Conservation (phyloP, 2,329 filamentous ascomycete genomes). For the Lasiodiplodia hormozganensis region DNA sequence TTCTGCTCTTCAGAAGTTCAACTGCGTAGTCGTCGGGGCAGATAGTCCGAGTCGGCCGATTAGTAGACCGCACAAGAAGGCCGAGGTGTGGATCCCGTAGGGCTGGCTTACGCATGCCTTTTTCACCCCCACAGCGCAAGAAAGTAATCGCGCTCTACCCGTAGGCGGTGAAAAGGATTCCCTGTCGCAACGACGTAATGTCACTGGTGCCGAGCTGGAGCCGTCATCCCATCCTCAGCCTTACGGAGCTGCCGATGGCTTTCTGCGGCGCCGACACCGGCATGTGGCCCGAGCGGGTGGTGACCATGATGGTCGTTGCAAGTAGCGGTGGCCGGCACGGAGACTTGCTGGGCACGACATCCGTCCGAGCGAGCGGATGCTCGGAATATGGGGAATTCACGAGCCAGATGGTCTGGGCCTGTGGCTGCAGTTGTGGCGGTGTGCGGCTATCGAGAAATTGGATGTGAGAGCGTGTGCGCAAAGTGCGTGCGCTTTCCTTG, state of each 20-base stretch:
- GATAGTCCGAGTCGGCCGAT: neutral
- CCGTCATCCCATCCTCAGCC: neutral
- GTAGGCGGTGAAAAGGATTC: neutral
- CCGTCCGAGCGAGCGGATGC: neutral
- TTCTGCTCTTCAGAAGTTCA: neutral
- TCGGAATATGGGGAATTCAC: conserved; percentile 3
- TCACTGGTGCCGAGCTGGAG: neutral
- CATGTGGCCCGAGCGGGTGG: neutral
- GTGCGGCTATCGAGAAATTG: neutral
- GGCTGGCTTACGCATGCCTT: neutral
- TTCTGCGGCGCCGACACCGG: neutral
- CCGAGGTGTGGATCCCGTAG: neutral
- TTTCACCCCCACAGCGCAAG: neutral
- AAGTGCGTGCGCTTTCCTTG: neutral
- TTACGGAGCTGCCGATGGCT: conserved; percentile 5
- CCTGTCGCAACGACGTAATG: conserved; percentile 1
- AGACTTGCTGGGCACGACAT: neutral
- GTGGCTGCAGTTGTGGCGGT: conserved; percentile 15
- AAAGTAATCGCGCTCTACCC: neutral
- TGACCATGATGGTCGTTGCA: neutral
- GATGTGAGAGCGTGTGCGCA: neutral
- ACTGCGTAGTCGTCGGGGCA: neutral
- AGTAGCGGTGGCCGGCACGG: conserved; percentile 7
- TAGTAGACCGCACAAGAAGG: neutral
- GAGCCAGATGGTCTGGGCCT: neutral